Evolutionary conservation across 257 asterid genomes (phyloP).

Genomic region (Jasminum sambac): DNA sequence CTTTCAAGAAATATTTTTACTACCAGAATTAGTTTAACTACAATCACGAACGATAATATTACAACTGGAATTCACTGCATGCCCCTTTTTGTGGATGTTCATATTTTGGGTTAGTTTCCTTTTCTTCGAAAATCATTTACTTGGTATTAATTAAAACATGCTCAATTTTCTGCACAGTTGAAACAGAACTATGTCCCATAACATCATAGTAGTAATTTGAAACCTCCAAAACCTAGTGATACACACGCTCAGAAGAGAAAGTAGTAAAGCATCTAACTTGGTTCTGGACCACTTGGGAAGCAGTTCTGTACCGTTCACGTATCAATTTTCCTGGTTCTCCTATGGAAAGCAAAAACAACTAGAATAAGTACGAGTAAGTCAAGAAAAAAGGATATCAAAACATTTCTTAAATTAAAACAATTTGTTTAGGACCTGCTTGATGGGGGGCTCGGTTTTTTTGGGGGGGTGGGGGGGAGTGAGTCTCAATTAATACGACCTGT

Average conservation of each 20-base stretch:
- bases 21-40: neutral
- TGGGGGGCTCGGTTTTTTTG: too few relatives aligned
- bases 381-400: neutral
- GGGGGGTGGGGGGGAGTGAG: too few relatives aligned
- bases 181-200: neutral
- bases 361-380: slow-evolving; percentile 17
- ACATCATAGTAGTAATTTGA: neutral
- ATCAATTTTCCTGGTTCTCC: slow-evolving; percentile 98
- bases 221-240: slow-evolving; percentile 35
- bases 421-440: too few relatives aligned
- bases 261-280: slow-evolving; percentile 86
- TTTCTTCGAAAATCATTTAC: neutral
- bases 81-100: neutral
- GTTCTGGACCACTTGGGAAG: slow-evolving; percentile 98
- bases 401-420: neutral
- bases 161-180: slow-evolving; percentile 2
- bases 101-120: neutral
- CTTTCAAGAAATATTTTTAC: neutral
- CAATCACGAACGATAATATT: neutral
- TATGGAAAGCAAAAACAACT: slow-evolving; percentile 38
- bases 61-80: neutral
- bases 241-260: slow-evolving; percentile 52
- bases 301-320: slow-evolving; percentile 95
- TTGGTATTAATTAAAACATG: neutral
- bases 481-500: neutral